Evolutionary conservation across 768 basidiomycete species (phyloP), one percentile per base, ranked within the genome.

Genomic region (Mycena albidolilacea): DNA sequence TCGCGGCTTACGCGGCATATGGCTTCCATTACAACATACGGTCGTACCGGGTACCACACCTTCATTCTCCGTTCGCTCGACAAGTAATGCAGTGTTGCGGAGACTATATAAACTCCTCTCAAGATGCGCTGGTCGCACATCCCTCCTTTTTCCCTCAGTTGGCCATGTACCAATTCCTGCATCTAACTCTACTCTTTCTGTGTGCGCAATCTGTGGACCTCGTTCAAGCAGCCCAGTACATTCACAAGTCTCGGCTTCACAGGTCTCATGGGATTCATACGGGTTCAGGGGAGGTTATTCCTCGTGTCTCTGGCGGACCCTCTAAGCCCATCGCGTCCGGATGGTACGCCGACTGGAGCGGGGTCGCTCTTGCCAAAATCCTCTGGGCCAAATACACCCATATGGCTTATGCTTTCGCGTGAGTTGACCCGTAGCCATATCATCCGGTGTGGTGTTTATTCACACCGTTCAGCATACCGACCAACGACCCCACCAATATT

Each of bases 331-430:
- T 80, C 39, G 19, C 72, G 5, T 65, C 85, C 39, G 84, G 85
- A 11, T 88, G 86, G 86, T 89, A 89, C 69, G 84, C 87, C 73
- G 86, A 82, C 46, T 86, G 83, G 86, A 83, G 86, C 73, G 80
- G 79, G 15, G 64, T 74, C 15, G 83, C 86, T 14, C 79, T 86
- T 66, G 77, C 83, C 50, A 71, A 82, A 89, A 11, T 85, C 82
- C 68, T n/a, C 88, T 86, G 88, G 80, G 81, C 9, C 88, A 30
- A 88, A 73, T 89, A 89, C 73, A 88, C 84, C 4, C 82, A 88
- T 58, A 76, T 91, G 80, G 86, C 83, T 44, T 92, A 90, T 79
- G 86, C 90, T 41, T 91, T 92, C 73, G 91, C 86, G 90, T 91
- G 76, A 82, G 88, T 46, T 2, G 30, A 30, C 30, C 30, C 30